Percentiles rank a stretch among this genome's conserved stretches.
Evolutionary conservation across 2,329 filamentous ascomycete species (phyloP).

Genomic region (Lecanicillium sp.): DNA sequence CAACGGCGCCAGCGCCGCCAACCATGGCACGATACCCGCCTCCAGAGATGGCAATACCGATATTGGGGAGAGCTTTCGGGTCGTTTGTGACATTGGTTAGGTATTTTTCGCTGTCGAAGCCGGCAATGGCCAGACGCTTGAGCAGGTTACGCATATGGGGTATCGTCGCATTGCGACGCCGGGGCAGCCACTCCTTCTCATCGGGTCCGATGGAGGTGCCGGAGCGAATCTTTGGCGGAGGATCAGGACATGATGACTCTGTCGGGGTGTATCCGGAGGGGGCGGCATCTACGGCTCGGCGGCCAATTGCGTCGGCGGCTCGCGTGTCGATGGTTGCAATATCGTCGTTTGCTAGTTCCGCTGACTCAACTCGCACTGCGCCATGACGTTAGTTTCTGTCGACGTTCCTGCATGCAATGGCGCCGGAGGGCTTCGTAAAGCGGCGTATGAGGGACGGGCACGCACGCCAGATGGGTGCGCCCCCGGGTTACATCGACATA

Average conservation of each 20-base stretch:
- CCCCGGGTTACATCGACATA: background rate
- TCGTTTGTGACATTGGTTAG: conserved; percentile 39
- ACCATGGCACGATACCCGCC: conserved; percentile 84
- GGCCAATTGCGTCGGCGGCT: background rate
- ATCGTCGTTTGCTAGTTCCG: background rate
- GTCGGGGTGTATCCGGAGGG: conserved; percentile 11
- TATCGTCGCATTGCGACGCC: conserved; percentile 66
- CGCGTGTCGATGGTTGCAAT: background rate
- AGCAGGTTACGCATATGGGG: conserved; percentile 71
- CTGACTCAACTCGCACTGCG: background rate
- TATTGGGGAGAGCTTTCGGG: conserved; percentile 40
- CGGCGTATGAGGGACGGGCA: no score
- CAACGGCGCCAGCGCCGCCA: conserved; percentile 73
- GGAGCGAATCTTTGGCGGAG: conserved; percentile 39
- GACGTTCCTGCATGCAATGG: background rate
- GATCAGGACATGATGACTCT: conserved; percentile 2
- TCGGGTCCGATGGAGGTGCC: conserved; percentile 51
- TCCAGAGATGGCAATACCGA: conserved; percentile 73
- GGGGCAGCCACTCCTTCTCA: conserved; percentile 68
- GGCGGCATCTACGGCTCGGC: conserved; percentile 5
- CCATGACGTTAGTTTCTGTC: background rate
- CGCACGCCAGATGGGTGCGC: background rate
- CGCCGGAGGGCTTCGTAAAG: no score
- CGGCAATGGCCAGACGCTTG: conserved; percentile 63
- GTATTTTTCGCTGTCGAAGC: conserved; percentile 70